Percentiles rank a stretch among this genome's conserved stretches.
These are phyloP conservation scores for Kazachstania sp. DNA, from an alignment of 1,139 yeast species.

Conservation along the genomic window DNA sequence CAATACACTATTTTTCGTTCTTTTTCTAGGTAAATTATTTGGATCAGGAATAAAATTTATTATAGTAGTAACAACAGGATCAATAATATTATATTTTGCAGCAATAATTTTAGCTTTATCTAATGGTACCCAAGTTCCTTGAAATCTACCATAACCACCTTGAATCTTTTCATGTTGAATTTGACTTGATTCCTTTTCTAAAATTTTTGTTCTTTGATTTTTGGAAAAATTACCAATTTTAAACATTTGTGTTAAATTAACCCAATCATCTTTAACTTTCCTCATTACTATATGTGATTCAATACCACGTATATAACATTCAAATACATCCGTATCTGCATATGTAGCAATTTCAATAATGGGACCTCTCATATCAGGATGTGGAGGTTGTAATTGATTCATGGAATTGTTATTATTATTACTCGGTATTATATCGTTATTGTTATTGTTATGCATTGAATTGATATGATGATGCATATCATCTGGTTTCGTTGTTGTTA, in stretches of 20 bases:
- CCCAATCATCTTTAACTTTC: slow-evolving; percentile 66
- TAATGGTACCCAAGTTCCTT: slow-evolving; percentile 88
- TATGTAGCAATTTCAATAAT: slow-evolving; percentile 30
- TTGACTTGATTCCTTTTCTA: slow-evolving; percentile 78
- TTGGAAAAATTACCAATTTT: slow-evolving; percentile 83
- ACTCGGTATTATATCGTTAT: neutral
- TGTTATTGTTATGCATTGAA: too few relatives aligned
- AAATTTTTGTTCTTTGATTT: slow-evolving; percentile 70
- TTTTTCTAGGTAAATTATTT: slow-evolving; percentile 43
- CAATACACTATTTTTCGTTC: slow-evolving; percentile 35
- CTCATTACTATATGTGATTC: slow-evolving; percentile 47
- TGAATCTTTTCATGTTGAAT: slow-evolving; percentile 86
- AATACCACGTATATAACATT: slow-evolving; percentile 37
- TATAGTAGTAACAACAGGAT: slow-evolving; percentile 46
- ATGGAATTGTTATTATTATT: neutral
- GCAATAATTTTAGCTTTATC: slow-evolving; percentile 47
- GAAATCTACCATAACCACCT: slow-evolving; percentile 90
- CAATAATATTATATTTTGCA: slow-evolving; percentile 44
- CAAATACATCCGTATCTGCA: slow-evolving; percentile 45
- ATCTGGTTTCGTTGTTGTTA: slow-evolving; percentile 16
- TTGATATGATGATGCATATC: neutral
- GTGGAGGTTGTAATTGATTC: slow-evolving; percentile 8
- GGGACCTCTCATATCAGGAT: slow-evolving; percentile 22
- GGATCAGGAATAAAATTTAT: slow-evolving; percentile 43
- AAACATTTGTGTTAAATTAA: slow-evolving; percentile 87